Evolutionary conservation across 345 rosid genomes (phyloP).

Genomic region (rapeseed (Brassica napus)): DNA sequence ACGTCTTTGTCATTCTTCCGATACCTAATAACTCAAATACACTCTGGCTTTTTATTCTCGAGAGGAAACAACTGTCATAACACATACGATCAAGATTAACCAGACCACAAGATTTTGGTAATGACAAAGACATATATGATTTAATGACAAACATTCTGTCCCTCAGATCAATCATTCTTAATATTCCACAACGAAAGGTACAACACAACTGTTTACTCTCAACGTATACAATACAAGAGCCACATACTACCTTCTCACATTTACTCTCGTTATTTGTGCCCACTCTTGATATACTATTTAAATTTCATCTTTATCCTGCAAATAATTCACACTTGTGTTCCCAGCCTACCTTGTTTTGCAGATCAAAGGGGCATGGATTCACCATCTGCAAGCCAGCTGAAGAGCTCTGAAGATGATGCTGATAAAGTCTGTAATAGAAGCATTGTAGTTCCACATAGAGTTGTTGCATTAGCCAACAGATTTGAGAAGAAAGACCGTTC

Average conservation of each 20-base stretch:
- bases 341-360: neutral
- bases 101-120: slow-evolving; percentile 4
- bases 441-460: slow-evolving; percentile 52
- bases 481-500: slow-evolving; percentile 58
- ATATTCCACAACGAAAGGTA: slow-evolving; percentile 10
- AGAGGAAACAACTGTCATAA: neutral
- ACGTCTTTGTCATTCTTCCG: neutral
- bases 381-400: slow-evolving; percentile 25
- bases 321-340: neutral
- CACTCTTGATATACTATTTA: neutral
- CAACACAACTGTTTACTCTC: slow-evolving; percentile 20
- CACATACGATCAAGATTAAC: slow-evolving; percentile 10
- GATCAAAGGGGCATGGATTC: slow-evolving; percentile 33
- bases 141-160: slow-evolving; percentile 26
- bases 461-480: slow-evolving; percentile 46
- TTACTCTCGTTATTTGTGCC: slow-evolving; percentile 40
- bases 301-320: slow-evolving; percentile 9
- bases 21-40: neutral
- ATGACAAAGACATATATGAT: slow-evolving; percentile 14
- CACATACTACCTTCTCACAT: slow-evolving; percentile 61
- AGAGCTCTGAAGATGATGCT: slow-evolving; percentile 41
- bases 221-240: slow-evolving; percentile 30
- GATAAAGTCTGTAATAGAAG: slow-evolving; percentile 45
- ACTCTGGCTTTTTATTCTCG: neutral
- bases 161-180: slow-evolving; percentile 1